Base-by-base conservation (phyloP, 2,329 filamentous ascomycete genomes). In the Pseudogymnoascus destructans region DNA sequence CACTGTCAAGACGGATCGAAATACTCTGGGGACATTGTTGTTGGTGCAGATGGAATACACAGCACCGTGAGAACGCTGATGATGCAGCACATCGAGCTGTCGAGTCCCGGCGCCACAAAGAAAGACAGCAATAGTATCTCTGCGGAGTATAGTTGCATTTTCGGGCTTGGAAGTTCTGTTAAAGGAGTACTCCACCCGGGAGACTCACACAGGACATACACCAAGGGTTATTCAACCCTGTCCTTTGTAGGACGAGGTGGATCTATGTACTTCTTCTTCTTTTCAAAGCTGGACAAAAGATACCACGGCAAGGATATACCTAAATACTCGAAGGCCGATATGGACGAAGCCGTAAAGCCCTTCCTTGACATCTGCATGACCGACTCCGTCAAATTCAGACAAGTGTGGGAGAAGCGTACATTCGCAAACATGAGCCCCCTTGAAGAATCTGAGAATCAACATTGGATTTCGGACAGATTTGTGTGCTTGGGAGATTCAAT, bases 21-120 rank as follows among this genome's bases (percentile, higher is more conserved):
- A 10, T 63, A 59, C 30, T 17, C n/a, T 36, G 66, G 64, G 2
- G 63, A 65, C 46, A 57, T 67, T 11, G 55, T 67, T 13, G 64
- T 66, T 46, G 66, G 65, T 0, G 64, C 65, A 11, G 66, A 67
- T 59, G 66, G 66, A 8, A 57, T 66, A 11, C 64, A 64, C 59
- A 67, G 65, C 57, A 55, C 25, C 2, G 60, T 66, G 2, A 59
- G 64, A 8, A 17, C 30, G 11, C 54, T 55, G 15, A 67, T 66
- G 64, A 59, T 57, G 59, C n/a, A 58, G 25, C 32, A 57, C 10
- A 60, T 58, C 7, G 59, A 61, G 15, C 15, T 49, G 10, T 27
- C 46, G 27, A 57, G 56, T 11, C 25, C 49, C 7, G 57, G 36
- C 8, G 19, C 54, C 17, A 52, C 59, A 17, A 49, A 49, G 17